Evolutionary conservation across 305 asterid species (phyloP), one percentile per base, ranked within the genome.

Genomic region (Fraxinus angustifolia): DNA sequence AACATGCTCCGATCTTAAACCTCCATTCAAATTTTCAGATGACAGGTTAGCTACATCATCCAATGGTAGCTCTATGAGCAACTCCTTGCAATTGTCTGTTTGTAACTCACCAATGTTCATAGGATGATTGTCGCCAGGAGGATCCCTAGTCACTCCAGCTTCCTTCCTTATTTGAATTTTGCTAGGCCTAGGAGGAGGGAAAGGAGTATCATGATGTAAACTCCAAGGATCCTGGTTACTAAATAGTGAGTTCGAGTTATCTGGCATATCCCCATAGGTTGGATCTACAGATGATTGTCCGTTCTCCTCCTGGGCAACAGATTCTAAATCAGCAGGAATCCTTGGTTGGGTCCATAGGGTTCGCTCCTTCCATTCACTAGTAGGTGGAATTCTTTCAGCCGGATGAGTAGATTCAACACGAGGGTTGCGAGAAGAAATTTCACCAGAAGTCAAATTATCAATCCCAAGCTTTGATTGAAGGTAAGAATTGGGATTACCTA

Each of bases 121-220:
- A 19, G 74, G 71, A 85, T 53, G 60, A 80, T 70, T 81, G 68
- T 87, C 93, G 30, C 84, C 79, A 75, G 68, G 73, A 82, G 81
- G 70, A 79, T 89, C 90, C 78, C 83, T 83, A 82, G 72, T 75
- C 50, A 91, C 91, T 33, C 85, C 79, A 83, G 76, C 76, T 30
- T 91, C 97, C 87, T 84, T 91, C 81, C 86, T 90, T 12, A 85
- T 72, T 82, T 86, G 92, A 85, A 87, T 75, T 86, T 88, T 92
- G 90, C 81, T 88, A 53, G 97, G 95, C 73, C 75, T 85, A 34
- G 94, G 95, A 83, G 97, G 97, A 73, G 94, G 93, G 73, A 88
- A 88, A 31, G 88, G 94, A 76, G 87, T 77, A 84, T 92, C 97
- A 33, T 87, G 84, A 74, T 80, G 84, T 87, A 91, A 62, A 84